Conservation (phyloP, 495 filamentous ascomycete species). For the Neurospora africana region DNA sequence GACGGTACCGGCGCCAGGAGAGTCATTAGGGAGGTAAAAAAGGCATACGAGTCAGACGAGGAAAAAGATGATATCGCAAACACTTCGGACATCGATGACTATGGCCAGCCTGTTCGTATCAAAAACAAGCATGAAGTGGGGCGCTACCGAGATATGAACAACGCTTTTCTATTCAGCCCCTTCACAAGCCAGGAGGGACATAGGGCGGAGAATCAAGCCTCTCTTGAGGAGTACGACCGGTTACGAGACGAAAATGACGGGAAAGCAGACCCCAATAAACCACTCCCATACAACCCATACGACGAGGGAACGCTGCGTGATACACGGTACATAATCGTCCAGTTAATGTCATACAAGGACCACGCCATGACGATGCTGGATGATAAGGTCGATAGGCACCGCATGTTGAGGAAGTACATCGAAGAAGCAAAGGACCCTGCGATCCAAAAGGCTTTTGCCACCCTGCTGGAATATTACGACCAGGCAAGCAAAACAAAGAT, state of each 20-base stretch:
- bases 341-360: not conserved
- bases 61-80: not conserved
- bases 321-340: not conserved
- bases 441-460: not conserved
- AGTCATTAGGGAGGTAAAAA: not conserved
- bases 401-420: not conserved
- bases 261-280: not conserved
- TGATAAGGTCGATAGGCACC: not conserved
- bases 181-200: not conserved
- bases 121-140: not conserved
- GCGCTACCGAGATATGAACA: not conserved
- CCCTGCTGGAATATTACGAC: not conserved
- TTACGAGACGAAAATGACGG: not conserved
- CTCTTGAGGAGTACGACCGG: not conserved
- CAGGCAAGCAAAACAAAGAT: not conserved
- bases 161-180: not conserved
- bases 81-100: not conserved
- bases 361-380: not conserved
- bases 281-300: not conserved
- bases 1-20: not conserved
- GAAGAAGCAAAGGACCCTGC: not conserved
- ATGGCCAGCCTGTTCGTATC: not conserved
- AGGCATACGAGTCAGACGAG: not conserved
- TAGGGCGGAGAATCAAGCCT: not conserved
- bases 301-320: not conserved